Evolutionary conservation across 2,329 filamentous ascomycete species (phyloP).

Genomic region (Orbilia oligospora): DNA sequence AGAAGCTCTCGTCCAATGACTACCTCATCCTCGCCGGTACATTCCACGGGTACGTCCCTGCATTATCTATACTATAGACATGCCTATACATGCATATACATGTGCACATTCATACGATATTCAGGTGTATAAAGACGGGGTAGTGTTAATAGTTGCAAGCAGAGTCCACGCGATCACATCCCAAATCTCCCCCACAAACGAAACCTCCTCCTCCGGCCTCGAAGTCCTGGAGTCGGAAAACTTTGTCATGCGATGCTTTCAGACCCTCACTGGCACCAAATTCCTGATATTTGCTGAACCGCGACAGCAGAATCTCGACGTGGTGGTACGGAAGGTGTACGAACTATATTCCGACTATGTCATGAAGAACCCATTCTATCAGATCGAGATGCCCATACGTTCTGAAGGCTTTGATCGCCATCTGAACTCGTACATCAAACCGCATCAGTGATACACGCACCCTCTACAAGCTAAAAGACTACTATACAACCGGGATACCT

Average conservation of each 20-base stretch:
- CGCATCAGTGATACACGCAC: slow-evolving; percentile 68
- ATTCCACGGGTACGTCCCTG: slow-evolving; percentile 82
- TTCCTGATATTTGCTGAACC: slow-evolving; percentile 96
- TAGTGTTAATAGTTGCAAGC: background rate
- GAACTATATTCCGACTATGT: slow-evolving; percentile 97
- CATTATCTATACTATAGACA: background rate
- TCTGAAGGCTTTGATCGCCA: slow-evolving; percentile 96
- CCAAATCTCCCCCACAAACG: slow-evolving; percentile 66
- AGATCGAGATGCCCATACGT: slow-evolving; percentile 95
- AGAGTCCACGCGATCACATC: slow-evolving; percentile 78
- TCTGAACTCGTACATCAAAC: slow-evolving; percentile 82
- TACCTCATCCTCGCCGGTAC: slow-evolving; percentile 96
- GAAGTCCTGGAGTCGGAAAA: slow-evolving; percentile 94
- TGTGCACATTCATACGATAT: too few relatives aligned
- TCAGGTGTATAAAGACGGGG: background rate
- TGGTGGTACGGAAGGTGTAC: slow-evolving; percentile 86
- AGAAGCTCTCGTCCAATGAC: slow-evolving; percentile 93
- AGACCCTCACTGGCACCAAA: slow-evolving; percentile 88
- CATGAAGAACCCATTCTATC: slow-evolving; percentile 99
- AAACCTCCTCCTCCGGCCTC: slow-evolving; percentile 77
- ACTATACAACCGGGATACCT: background rate
- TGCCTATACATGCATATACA: background rate
- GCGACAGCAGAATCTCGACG: slow-evolving; percentile 87
- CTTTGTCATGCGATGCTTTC: slow-evolving; percentile 96
- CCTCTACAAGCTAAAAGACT: background rate